Evolutionary conservation across 148 eudicot genomes (phyloP), one percentile per base, ranked within the genome.

Genomic region (Fagopyrum homotropicum): DNA sequence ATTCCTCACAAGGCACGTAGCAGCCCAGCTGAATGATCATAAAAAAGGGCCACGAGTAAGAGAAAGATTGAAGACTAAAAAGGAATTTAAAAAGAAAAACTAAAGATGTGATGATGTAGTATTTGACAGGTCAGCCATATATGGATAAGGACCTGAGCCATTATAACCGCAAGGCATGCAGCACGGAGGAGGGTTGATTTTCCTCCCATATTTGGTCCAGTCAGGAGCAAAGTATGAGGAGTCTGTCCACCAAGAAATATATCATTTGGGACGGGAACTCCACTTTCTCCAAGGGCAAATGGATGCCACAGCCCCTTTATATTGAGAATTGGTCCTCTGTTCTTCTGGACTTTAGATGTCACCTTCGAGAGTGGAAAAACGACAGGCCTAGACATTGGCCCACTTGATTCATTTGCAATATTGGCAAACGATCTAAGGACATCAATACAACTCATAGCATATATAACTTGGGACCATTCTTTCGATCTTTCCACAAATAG

Each of bases 201-300:
- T 68, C 99, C 99, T 16, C 99, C 99, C 99, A 95, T 95, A 82
- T 95, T 95, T 54, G 99, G 99, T 77, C 99, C 99, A 69, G 99
- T 95, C 89, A 95, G 83, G n/a, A 95, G 89, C 81, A 95, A 80
- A 75, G 99, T 84, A 22, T 85, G 82, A 44, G 97, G 93, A 82
- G 76, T 79, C 40, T 83, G 81, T 56, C 86, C 94, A 70, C 98
- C 98, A 68, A 95, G 86, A 73, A 52, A 49, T 68, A 95, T 40
- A 75, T 92, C 97, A 85, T 95, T 95, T 35, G 99, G 92, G 78
- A 95, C 96, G 64, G 99, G 93, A 60, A 85, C 69, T 70, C 98
- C 97, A 81, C 72, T 81, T 77, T 88, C 91, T 56, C 91, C 87
- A 59, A 92, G 88, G 72, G 94, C 91, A 89, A 84, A 89, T 73